Conservation (phyloP, 805 yeast species). For the Metschnikowia hibisci region DNA sequence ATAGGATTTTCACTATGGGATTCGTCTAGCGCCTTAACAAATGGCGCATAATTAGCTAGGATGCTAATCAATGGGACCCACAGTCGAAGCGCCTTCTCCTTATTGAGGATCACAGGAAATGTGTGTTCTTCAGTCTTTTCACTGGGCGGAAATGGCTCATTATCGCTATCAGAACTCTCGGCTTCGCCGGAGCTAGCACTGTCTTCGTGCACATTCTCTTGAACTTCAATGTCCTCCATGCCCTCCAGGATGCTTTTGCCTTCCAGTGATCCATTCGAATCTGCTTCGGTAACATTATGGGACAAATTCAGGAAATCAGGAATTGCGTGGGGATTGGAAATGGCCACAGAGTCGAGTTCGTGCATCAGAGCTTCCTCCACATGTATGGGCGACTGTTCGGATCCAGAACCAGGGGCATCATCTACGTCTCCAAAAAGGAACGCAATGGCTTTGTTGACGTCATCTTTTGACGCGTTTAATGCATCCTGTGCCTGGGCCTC, state of each 20-base stretch:
- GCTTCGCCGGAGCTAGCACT: conserved; percentile 6
- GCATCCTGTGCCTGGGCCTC: conserved; percentile 16
- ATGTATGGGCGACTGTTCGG: conserved; percentile 10
- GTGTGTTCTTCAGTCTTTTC: conserved; percentile 10
- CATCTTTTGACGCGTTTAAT: conserved; percentile 14
- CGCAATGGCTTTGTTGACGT: conserved; percentile 18
- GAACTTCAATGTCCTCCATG: neutral
- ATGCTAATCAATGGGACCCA: conserved; percentile 41
- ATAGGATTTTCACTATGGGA: conserved; percentile 12
- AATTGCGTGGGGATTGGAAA: conserved; percentile 29
- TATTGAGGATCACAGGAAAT: conserved; percentile 13
- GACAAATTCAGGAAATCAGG: conserved; percentile 23
- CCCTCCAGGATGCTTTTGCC: conserved; percentile 8
- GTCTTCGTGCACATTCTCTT: conserved; percentile 4
- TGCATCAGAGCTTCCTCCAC: conserved; percentile 3
- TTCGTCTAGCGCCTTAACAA: conserved; percentile 27
- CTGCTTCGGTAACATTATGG: neutral
- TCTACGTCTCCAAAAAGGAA: conserved; percentile 19
- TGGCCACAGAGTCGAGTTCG: conserved; percentile 20
- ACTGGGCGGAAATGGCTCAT: conserved; percentile 10
- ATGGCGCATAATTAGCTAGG: conserved; percentile 32
- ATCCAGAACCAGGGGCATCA: conserved; percentile 9
- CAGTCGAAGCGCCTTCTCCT: conserved; percentile 15
- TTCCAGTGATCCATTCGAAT: conserved; percentile 4
- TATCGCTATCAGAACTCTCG: conserved; percentile 2